Evolutionary conservation across 73 alveolate genomes (phyloP), one percentile per base, ranked within the genome.

Genomic region (Durusdinium trenchii): DNA sequence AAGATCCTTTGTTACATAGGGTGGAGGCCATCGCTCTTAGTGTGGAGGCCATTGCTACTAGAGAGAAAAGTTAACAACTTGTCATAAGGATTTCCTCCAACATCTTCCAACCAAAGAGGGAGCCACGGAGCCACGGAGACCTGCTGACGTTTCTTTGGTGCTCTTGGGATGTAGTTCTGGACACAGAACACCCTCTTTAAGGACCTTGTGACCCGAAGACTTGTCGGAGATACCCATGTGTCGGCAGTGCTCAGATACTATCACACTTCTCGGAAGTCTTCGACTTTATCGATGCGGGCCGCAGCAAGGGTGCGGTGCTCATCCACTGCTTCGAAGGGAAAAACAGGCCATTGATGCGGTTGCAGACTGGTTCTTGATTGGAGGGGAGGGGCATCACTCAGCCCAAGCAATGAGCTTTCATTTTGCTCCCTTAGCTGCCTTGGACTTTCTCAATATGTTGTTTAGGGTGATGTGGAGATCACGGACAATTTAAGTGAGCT

Each of bases 261-360:
- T 62, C 86, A 26, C 96, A 64, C 73, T 89, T 89, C 73, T 48
- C 23, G 54, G 96, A 89, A 36, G 96, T 89, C 86, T 89, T 89
- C 43, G 75, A 32, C 52, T 73, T 89, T 42, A 32, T 89, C 43
- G 95, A 87, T 43, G 85, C 64, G 2, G 95, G 61, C 12, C n/a
- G 79, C 50, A 47, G 18, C 4, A 43, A 26, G 35, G 86, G 96
- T 40, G 71, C 50, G 26, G 96, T 75, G 96, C 71, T 89, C 43
- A 51, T 89, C n/a, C 96, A 89, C 38, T 89, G 96, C 71, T 82
- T 82, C n/a, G 92, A 82, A 35, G 92, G 92, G n/a, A 82, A 82
- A n/a, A 82, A 82, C 92, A 46, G 92, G 92, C 9, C 43, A 18
- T 18, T 26, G 81, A 26, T 42, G 43, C 43, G 43, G 81, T 32